Conservation (phyloP, 2,329 filamentous ascomycete genomes). For the Reticulascus tulasneorum region DNA sequence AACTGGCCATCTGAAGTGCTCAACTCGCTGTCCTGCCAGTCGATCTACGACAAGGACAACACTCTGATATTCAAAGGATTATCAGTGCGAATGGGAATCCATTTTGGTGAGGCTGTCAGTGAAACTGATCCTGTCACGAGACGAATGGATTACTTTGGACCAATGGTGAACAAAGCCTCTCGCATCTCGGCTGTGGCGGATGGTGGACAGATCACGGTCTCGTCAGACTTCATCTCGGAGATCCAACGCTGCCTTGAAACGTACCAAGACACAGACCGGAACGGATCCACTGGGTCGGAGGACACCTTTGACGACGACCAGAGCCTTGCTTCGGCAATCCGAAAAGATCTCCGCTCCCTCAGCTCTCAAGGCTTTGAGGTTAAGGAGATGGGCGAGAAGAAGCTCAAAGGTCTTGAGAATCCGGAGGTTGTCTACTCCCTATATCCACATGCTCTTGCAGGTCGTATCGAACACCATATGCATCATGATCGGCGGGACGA, state of each 20-base stretch:
- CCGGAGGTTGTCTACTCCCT: constrained; percentile 93
- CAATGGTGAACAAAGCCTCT: constrained; percentile 97
- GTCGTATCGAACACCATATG: constrained; percentile 69
- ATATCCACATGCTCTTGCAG: constrained; percentile 84
- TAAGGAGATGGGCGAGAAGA: constrained; percentile 91
- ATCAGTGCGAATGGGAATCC: constrained; percentile 95
- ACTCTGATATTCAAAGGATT: constrained; percentile 90
- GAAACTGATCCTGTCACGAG: constrained; percentile 94
- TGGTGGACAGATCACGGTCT: constrained; percentile 94
- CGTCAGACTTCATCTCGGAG: constrained; percentile 93
- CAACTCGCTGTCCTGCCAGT: constrained; percentile 78
- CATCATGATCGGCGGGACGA: constrained; percentile 39
- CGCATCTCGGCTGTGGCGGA: constrained; percentile 93
- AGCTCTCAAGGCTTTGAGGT: constrained; percentile 93
- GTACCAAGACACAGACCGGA: constrained; percentile 79
- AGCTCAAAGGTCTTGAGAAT: constrained; percentile 95
- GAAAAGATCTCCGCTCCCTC: constrained; percentile 80
- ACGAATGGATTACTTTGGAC: constrained; percentile 98
- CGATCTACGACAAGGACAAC: constrained; percentile 77
- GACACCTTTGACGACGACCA: constrained; percentile 72
- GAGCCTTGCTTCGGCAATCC: constrained; percentile 68
- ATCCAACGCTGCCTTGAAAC: constrained; percentile 87
- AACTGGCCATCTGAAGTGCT: constrained; percentile 92
- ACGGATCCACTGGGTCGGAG: constrained; percentile 64
- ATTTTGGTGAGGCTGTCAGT: constrained; percentile 91